Evolutionary conservation across 495 filamentous ascomycete genomes (phyloP).

Genomic region (Penicillium pancosmium): DNA sequence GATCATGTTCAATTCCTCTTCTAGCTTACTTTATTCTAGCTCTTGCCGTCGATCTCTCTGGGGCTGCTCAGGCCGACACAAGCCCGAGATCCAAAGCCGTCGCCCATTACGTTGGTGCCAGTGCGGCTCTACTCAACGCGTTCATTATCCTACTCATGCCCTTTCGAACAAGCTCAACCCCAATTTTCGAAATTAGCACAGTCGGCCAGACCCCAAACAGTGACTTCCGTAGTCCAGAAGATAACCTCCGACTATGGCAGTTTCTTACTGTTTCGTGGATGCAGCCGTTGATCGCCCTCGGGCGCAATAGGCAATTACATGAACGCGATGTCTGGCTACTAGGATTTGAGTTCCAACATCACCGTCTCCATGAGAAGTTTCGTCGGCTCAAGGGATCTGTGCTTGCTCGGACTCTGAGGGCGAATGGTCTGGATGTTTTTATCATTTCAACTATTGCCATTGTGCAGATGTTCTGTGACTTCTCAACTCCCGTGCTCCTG

Average conservation of each 20-base stretch:
- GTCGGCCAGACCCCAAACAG: slow-evolving; percentile 59
- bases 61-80: slow-evolving; percentile 31
- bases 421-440: slow-evolving; percentile 75
- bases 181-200: slow-evolving; percentile 61
- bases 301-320: slow-evolving; percentile 63
- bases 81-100: slow-evolving; percentile 33
- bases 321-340: slow-evolving; percentile 80
- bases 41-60: slow-evolving; percentile 43
- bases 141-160: slow-evolving; percentile 70
- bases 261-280: slow-evolving; percentile 86
- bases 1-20: slow-evolving; percentile 39
- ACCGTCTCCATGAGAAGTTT: slow-evolving; percentile 69
- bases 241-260: slow-evolving; percentile 76
- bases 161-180: slow-evolving; percentile 61
- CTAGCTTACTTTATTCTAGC: slow-evolving; percentile 36
- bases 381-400: slow-evolving; percentile 73
- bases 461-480: slow-evolving; percentile 60
- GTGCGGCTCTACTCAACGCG: slow-evolving; percentile 46
- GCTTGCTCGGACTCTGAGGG: slow-evolving; percentile 63
- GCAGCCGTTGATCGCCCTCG: slow-evolving; percentile 66
- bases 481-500: slow-evolving; percentile 67
- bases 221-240: slow-evolving; percentile 75
- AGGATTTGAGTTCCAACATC: slow-evolving; percentile 75
- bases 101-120: slow-evolving; percentile 43
- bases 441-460: slow-evolving; percentile 64